Evolutionary conservation across 768 basidiomycete genomes (phyloP).

Genomic region (Termitomyces eurrhizus): DNA sequence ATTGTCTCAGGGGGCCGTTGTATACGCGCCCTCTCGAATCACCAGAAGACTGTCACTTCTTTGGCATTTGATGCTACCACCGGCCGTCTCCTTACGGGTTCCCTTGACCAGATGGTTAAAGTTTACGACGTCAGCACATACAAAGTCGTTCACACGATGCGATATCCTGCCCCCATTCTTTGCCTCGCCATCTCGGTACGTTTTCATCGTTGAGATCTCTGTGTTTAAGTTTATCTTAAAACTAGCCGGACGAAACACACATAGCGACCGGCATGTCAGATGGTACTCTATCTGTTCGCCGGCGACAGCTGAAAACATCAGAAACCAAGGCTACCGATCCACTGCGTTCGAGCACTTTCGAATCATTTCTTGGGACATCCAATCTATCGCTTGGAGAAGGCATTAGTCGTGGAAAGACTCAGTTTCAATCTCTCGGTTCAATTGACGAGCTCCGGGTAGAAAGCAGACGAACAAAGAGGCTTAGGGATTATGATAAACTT

Average conservation of each 20-base stretch:
- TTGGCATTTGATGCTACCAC: constrained; percentile 76
- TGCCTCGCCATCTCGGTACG: constrained; percentile 89
- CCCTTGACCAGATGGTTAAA: constrained; percentile 97
- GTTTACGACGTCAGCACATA: constrained; percentile 94
- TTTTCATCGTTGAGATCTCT: constrained; percentile 9
- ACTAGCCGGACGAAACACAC: constrained; percentile 92
- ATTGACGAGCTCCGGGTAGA: constrained; percentile 77
- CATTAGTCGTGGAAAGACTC: constrained; percentile 36
- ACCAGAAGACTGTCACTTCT: constrained; percentile 95
- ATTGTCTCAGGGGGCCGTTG: constrained; percentile 88
- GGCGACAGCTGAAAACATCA: constrained; percentile 75
- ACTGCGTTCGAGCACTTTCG: constrained; percentile 55
- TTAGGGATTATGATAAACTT: constrained; percentile 86
- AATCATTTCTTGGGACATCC: constrained; percentile 58
- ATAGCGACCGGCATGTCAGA: constrained; percentile 98
- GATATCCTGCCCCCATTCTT: constrained; percentile 90
- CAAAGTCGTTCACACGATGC: constrained; percentile 97
- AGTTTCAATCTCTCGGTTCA: constrained; percentile 52
- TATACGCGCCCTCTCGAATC: constrained; percentile 89
- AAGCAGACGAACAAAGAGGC: constrained; percentile 58
- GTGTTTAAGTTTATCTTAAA: constrained; percentile 9
- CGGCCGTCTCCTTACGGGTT: constrained; percentile 80
- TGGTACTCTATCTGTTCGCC: constrained; percentile 94
- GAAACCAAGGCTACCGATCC: constrained; percentile 39
- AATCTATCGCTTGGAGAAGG: constrained; percentile 56